phyloP scores from a whole-genome alignment of 257 asterid species.

The Gentiana dahurica region DNA sequence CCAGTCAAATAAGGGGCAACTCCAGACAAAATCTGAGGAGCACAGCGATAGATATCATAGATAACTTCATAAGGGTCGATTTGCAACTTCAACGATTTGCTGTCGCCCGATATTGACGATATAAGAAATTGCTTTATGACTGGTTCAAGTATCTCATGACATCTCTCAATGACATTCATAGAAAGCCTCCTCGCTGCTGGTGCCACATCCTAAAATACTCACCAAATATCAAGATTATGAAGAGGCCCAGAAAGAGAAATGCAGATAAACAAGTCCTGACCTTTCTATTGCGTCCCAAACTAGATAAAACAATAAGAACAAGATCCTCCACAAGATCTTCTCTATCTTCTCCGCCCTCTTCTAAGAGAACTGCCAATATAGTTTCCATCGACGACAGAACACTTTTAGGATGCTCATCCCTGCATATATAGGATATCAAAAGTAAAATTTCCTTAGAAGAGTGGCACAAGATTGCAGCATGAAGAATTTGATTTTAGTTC shows the following conservation, averaged over 20 bases:
- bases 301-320: conserved; percentile 53
- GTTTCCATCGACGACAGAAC: conserved; percentile 87
- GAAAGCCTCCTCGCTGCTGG: conserved; percentile 78
- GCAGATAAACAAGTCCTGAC: conserved; percentile 21
- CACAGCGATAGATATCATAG: conserved; percentile 62
- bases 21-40: conserved; percentile 82
- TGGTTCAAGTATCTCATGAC: conserved; percentile 85
- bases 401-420: conserved; percentile 72
- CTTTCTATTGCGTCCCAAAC: conserved; percentile 64
- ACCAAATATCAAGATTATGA: conserved; percentile 9
- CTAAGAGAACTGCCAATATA: conserved; percentile 77
- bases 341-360: conserved; percentile 86
- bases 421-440: conserved; percentile 22
- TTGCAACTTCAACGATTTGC: conserved; percentile 41
- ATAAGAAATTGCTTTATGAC: conserved; percentile 71
- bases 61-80: conserved; percentile 65
- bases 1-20: conserved; percentile 92
- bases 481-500: neutral
- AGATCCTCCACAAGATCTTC: conserved; percentile 82
- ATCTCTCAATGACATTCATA: conserved; percentile 60
- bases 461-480: neutral
- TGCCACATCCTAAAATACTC: conserved; percentile 43
- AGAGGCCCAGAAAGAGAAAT: conserved; percentile 6
- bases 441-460: conserved; percentile 3
- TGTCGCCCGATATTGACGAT: conserved; percentile 87